A percentile compares a stretch with the other conserved stretches of the same genome.
These are phyloP conservation scores for Ogataea nakhonphanomensis DNA, from an alignment of 805 yeast genomes.

Conservation along the genomic window DNA sequence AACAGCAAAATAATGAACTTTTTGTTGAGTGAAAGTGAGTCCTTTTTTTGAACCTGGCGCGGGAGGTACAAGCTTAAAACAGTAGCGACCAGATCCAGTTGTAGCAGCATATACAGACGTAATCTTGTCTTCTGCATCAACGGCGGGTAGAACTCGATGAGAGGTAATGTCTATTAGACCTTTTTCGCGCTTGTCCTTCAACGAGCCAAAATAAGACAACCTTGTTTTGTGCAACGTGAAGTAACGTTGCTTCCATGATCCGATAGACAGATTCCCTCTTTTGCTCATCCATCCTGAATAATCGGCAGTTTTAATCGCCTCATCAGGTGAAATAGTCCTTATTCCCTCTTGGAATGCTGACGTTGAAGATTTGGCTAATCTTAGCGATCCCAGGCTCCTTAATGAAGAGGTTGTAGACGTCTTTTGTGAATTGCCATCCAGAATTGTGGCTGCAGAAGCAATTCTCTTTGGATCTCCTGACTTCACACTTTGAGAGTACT, in stretches of 20 bases:
- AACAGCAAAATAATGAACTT: slow-evolving; percentile 93
- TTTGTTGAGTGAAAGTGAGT: slow-evolving; percentile 92
- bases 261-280: slow-evolving; percentile 76
- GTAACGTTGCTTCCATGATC: slow-evolving; percentile 87
- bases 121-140: slow-evolving; percentile 69
- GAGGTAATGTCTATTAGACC: slow-evolving; percentile 96
- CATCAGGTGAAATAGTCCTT: slow-evolving; percentile 66
- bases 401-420: slow-evolving; percentile 36
- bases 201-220: slow-evolving; percentile 76
- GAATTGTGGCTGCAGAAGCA: slow-evolving; percentile 32
- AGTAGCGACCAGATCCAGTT: slow-evolving; percentile 89
- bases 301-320: slow-evolving; percentile 71
- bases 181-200: slow-evolving; percentile 78
- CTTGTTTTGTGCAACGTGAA: slow-evolving; percentile 91
- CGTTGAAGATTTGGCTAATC: slow-evolving; percentile 54
- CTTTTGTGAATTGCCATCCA: slow-evolving; percentile 45
- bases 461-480: slow-evolving; percentile 37
- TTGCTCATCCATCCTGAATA: slow-evolving; percentile 96
- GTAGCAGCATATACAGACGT: slow-evolving; percentile 88
- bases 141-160: slow-evolving; percentile 82
- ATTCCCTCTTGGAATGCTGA: slow-evolving; percentile 89
- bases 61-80: slow-evolving; percentile 93
- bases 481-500: slow-evolving; percentile 25
- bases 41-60: slow-evolving; percentile 97
- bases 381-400: slow-evolving; percentile 40